These are phyloP conservation scores for Aureococcus anophagefferens DNA, from an alignment of 108 stramenopile genomes.

Conservation along the genomic window DNA sequence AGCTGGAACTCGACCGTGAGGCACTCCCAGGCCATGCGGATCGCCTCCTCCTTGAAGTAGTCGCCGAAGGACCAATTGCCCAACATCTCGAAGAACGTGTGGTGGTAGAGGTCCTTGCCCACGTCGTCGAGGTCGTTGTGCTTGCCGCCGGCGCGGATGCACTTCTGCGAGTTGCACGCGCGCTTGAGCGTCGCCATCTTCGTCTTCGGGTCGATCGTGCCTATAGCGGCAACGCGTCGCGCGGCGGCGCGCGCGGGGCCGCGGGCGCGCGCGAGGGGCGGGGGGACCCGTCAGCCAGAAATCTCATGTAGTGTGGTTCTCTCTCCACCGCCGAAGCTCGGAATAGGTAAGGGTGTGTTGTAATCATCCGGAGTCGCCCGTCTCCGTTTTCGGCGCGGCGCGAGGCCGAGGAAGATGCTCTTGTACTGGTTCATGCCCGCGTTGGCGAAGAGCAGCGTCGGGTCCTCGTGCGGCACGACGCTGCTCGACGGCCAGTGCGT, in stretches of 20 bases:
- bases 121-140: slow-evolving; percentile 99
- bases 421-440: slow-evolving; percentile 99
- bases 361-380: too few relatives aligned
- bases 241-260: too few relatives aligned
- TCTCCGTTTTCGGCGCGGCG: too few relatives aligned
- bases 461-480: slow-evolving; percentile 97
- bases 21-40: slow-evolving; percentile 89
- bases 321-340: background rate
- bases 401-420: slow-evolving; percentile 71
- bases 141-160: slow-evolving; percentile 99
- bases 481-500: slow-evolving; percentile 73
- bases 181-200: slow-evolving; percentile 71
- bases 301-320: too few relatives aligned
- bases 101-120: slow-evolving; percentile 99
- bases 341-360: background rate
- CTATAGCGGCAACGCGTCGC: too few relatives aligned
- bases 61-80: slow-evolving; percentile 97
- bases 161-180: slow-evolving; percentile 96
- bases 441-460: slow-evolving; percentile 96
- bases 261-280: too few relatives aligned
- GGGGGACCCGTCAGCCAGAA: too few relatives aligned
- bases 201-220: slow-evolving; percentile 81
- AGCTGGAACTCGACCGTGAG: slow-evolving; percentile 79
- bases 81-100: slow-evolving; percentile 99
- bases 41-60: slow-evolving; percentile 98